Evolutionary conservation across 202 grass and related monocot genomes (phyloP).

Genomic region (Zizania palustris): DNA sequence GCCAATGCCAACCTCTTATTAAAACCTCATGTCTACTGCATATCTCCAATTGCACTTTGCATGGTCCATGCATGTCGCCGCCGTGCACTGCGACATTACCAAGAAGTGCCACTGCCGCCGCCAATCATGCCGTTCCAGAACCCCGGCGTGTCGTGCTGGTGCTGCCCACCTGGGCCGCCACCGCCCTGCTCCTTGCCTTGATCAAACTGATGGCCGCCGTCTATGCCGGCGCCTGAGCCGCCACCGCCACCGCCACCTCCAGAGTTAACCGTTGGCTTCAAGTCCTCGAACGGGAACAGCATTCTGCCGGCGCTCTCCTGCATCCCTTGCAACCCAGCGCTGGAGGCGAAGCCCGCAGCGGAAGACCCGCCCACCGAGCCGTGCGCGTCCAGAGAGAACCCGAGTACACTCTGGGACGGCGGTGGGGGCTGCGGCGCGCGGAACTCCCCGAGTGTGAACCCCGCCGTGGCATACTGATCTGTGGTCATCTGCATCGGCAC

Average conservation of each 20-base stretch:
- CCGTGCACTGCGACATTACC: conserved; percentile 46
- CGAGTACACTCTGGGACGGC: conserved; percentile 53
- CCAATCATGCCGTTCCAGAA: conserved; percentile 75
- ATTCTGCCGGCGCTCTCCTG: conserved; percentile 63
- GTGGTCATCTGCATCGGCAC: conserved; percentile 62
- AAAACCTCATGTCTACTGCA: conserved; percentile 35
- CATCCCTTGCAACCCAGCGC: conserved; percentile 47
- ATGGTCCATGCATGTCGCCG: conserved; percentile 35
- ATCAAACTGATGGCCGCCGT: conserved; percentile 43
- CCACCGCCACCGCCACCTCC: conserved; percentile 38
- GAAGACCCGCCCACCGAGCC: conserved; percentile 35
- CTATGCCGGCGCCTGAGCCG: conserved; percentile 43
- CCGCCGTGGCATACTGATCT: conserved; percentile 58
- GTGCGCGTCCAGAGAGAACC: conserved; percentile 62
- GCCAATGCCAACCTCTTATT: conserved; percentile 52
- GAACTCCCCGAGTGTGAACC: conserved; percentile 67
- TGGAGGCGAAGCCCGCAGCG: conserved; percentile 44
- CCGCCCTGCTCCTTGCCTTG: conserved; percentile 55
- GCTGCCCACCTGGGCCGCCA: conserved; percentile 1
- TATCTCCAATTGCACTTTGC: conserved; percentile 28
- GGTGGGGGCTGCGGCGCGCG: conserved; percentile 51
- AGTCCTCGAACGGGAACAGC: conserved; percentile 80
- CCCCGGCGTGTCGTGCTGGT: conserved; percentile 55
- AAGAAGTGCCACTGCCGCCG: conserved; percentile 59
- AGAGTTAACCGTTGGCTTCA: conserved; percentile 62